These are phyloP conservation scores for Zygosaccharomyces pseudobailii DNA, from an alignment of 1,139 yeast species.

Conservation along the genomic window DNA sequence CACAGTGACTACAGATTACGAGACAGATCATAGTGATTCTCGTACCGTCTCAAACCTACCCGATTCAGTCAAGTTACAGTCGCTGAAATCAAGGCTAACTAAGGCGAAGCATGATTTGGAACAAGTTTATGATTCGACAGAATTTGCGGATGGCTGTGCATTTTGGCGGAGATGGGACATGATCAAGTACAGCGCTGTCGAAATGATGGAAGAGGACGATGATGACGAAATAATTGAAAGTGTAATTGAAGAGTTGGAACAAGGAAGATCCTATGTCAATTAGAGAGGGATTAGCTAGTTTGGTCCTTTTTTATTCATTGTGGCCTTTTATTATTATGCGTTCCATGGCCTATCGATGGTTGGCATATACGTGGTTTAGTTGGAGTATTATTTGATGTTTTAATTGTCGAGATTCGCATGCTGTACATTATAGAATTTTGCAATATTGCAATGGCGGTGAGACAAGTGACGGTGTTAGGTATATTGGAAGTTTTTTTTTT, in stretches of 20 bases:
- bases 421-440: conserved; percentile 3
- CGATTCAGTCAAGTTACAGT: conserved; percentile 65
- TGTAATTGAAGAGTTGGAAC: conserved; percentile 78
- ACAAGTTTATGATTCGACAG: conserved; percentile 62
- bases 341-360: conserved; percentile 1
- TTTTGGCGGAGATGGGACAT: conserved; percentile 97
- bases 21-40: conserved; percentile 44
- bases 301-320: not conserved
- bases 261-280: conserved; percentile 48
- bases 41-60: conserved; percentile 46
- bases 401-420: conserved; percentile 1
- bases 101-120: conserved; percentile 85
- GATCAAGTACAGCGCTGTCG: conserved; percentile 84
- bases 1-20: conserved; percentile 64
- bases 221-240: conserved; percentile 71
- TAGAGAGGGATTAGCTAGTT: not conserved
- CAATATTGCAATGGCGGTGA: not conserved
- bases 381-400: conserved; percentile 3
- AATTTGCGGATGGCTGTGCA: conserved; percentile 48
- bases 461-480: not conserved
- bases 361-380: not conserved
- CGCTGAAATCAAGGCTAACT: conserved; percentile 75
- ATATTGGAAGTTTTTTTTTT: conserved; percentile 1
- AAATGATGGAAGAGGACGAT: conserved; percentile 85
- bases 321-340: conserved; percentile 2